Conservation (phyloP, 805 yeast species). For the Torulaspora microellipsoides region DNA sequence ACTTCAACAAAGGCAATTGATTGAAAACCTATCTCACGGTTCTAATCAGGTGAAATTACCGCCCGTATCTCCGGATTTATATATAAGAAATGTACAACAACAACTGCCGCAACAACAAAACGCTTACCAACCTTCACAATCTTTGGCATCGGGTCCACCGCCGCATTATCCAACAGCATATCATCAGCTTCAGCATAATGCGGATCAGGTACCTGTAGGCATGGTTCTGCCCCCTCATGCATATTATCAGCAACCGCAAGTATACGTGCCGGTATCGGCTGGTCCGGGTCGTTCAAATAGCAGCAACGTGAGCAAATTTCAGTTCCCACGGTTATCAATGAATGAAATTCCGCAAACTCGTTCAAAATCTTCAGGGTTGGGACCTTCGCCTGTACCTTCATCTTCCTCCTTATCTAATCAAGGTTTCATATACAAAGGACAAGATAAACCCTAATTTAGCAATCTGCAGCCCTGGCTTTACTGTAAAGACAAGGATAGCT, state of each 20-base stretch:
- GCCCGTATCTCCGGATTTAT: slow-evolving; percentile 12
- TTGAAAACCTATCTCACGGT: slow-evolving; percentile 16
- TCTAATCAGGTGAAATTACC: slow-evolving; percentile 9
- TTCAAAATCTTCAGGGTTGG: slow-evolving; percentile 1
- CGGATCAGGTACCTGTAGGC: slow-evolving; percentile 12
- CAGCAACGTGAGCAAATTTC: slow-evolving; percentile 1
- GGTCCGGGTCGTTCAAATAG: slow-evolving; percentile 4
- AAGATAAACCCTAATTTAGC: slow-evolving; percentile 2
- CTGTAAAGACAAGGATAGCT: too few species aligned
- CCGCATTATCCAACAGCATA: slow-evolving; percentile 9
- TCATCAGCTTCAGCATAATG: slow-evolving; percentile 12
- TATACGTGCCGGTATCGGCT: slow-evolving; percentile 11
- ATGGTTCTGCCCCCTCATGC: slow-evolving; percentile 13
- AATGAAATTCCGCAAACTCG: slow-evolving; percentile 6
- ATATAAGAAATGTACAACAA: slow-evolving; percentile 9
- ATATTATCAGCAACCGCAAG: slow-evolving; percentile 13
- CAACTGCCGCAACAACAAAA: slow-evolving; percentile 11
- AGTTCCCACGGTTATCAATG: slow-evolving; percentile 4
- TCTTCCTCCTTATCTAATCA: slow-evolving; percentile 4
- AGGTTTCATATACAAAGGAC: neutral
- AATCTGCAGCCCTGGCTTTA: neutral
- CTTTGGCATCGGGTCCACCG: slow-evolving; percentile 4
- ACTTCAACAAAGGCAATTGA: slow-evolving; percentile 26
- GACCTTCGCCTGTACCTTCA: neutral
- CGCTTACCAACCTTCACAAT: slow-evolving; percentile 10